Evolutionary conservation across 768 basidiomycete species (phyloP), one percentile per base, ranked within the genome.

Genomic region (Hericium erinaceus): DNA sequence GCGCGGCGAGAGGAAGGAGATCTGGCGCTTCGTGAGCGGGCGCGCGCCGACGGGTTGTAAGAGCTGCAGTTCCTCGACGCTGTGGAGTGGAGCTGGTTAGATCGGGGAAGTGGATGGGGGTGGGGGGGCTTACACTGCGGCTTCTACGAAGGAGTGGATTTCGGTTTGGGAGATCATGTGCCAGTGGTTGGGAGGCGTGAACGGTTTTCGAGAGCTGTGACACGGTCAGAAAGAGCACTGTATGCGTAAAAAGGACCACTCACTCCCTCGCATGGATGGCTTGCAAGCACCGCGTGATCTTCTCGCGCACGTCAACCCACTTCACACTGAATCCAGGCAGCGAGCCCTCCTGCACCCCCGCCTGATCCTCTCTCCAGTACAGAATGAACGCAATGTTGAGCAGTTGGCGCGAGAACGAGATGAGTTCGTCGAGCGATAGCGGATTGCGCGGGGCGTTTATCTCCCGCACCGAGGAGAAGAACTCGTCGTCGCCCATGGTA

Each of bases 401-500:
- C 60, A 95, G 74, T 59, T 90, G 81, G n/a, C 81, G 79, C 15
- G 86, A 88, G 59, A 95, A 82, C 4, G 79, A 74, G 37, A 77
- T 72, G 20, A 98, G 77, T 62, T 98, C 97, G 64, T 95, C 92
- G 8, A 95, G 68, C 0, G 78, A 76, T 2, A 98, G 77, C 0
- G 94, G 89, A 60, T 94, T 95, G 18, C 84, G 74, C n/a, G 75
- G 67, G 11, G 64, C 57, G 28, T 57, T 59, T 5, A 66, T 41
- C 8, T 0, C 51, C 26, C 5, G 65, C 38, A 10, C 33, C 26
- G 55, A 38, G 10, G 83, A 81, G 67, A 97, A 97, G 74, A 98
- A 98, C 68, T 98, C 97, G 70, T 98, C 95, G 64, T 99, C 97
- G 1, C 91, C 91, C 80, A 98, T 90, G 0, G 93, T 93, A 37